phyloP scores from a whole-genome alignment of 2,329 filamentous ascomycete species.

The Conoideocrella luteorostrata region DNA sequence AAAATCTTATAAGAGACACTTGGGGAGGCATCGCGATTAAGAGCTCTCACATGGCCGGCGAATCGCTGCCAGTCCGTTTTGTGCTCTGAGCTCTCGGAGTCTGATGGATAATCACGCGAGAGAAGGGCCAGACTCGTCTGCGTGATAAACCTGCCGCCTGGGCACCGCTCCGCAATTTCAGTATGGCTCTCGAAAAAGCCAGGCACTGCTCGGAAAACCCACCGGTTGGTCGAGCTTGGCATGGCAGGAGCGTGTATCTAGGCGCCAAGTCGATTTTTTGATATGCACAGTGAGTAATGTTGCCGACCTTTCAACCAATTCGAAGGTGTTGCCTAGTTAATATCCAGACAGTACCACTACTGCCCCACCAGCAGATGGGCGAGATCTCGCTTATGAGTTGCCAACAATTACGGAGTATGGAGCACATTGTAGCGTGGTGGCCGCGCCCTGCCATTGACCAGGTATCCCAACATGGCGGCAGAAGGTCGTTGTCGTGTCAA shows the following conservation, averaged over 20 bases:
- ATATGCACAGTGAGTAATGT: no score
- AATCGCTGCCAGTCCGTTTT: conserved; percentile 49
- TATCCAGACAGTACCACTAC: no score
- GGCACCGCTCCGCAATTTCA: conserved; percentile 20
- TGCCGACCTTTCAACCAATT: no score
- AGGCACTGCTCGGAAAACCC: conserved; percentile 19
- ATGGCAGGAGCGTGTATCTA: not conserved
- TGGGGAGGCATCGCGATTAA: conserved; percentile 36
- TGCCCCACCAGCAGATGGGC: no score
- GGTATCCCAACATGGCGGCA: not conserved
- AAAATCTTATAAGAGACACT: conserved; percentile 48
- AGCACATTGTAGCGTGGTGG: no score
- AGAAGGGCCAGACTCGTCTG: conserved; percentile 48
- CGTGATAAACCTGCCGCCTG: conserved; percentile 27
- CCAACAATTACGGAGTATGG: no score
- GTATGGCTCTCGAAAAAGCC: conserved; percentile 39
- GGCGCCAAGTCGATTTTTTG: no score
- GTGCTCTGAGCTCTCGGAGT: conserved; percentile 18
- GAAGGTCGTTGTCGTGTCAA: not conserved
- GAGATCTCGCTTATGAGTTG: no score
- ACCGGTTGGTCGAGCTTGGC: conserved; percentile 6
- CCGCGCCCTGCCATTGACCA: no score
- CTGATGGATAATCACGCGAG: conserved; percentile 39
- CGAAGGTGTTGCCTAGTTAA: no score
- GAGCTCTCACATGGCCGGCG: conserved; percentile 35